Evolutionary conservation across 148 eudicot species (phyloP).

Genomic region (Arbutus unedo): DNA sequence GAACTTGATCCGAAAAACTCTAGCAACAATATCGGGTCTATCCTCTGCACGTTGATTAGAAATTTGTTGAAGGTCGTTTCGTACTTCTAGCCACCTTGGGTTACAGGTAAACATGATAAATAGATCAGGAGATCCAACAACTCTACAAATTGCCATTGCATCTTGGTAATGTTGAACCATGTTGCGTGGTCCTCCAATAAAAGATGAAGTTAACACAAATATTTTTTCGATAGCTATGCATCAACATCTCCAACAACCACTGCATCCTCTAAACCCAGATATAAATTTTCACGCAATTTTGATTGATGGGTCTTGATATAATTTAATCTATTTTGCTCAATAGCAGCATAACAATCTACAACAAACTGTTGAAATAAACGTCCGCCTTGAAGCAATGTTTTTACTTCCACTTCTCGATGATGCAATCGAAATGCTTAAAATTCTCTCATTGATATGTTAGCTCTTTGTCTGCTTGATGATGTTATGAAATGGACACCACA

Average conservation of each 20-base stretch:
- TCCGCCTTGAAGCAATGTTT: not conserved
- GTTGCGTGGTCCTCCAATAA: not conserved
- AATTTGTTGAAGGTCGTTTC: not conserved
- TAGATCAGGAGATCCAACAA: not conserved
- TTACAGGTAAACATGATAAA: too few relatives aligned
- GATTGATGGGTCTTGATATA: not conserved
- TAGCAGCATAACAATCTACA: conserved; percentile 8
- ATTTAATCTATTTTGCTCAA: not conserved
- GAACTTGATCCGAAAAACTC: too few relatives aligned
- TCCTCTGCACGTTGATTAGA: not conserved
- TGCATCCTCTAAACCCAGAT: not conserved
- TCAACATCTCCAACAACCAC: not conserved
- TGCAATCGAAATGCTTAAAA: not conserved
- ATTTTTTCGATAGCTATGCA: not conserved
- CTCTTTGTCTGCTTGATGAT: too few relatives aligned
- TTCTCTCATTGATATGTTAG: too few relatives aligned
- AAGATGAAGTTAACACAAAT: not conserved
- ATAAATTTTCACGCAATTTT: not conserved
- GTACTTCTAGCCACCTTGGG: not conserved
- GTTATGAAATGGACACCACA: too few relatives aligned
- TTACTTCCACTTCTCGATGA: not conserved
- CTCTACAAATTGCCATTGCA: not conserved
- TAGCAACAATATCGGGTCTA: not conserved
- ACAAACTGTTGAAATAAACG: conserved; percentile 1
- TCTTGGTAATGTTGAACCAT: not conserved